phyloP scores from a whole-genome alignment of 2,329 filamentous ascomycete species.

The Metarhizium humberi region DNA sequence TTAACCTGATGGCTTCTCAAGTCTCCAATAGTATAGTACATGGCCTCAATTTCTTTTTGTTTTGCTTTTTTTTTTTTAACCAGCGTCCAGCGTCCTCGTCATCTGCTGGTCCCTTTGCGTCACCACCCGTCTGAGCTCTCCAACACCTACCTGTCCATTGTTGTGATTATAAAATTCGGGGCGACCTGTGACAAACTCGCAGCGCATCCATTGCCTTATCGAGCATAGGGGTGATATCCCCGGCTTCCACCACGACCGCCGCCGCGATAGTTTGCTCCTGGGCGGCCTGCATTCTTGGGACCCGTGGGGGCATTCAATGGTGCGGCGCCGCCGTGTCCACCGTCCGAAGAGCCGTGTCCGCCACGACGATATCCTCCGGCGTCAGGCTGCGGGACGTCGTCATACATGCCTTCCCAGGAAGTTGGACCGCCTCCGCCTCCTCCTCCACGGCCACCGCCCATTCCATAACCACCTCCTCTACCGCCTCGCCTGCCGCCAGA shows the following conservation, averaged over 20 bases:
- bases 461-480: constrained; percentile 15
- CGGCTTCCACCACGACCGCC: constrained; percentile 68
- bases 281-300: constrained; percentile 87
- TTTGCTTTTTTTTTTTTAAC: background rate
- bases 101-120: background rate
- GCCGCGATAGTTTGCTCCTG: constrained; percentile 87
- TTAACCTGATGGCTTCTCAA: background rate
- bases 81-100: background rate
- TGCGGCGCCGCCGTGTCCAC: constrained; percentile 30
- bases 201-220: constrained; percentile 13
- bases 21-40: background rate
- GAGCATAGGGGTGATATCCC: constrained; percentile 70
- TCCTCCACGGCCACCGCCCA: constrained; percentile 20
- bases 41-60: background rate
- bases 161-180: no score
- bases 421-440: constrained; percentile 57
- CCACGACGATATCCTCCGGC: constrained; percentile 33
- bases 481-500: constrained; percentile 11
- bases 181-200: background rate
- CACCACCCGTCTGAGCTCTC: background rate
- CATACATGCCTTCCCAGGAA: constrained; percentile 97
- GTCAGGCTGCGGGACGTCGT: constrained; percentile 81
- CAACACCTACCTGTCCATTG: no score
- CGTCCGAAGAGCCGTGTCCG: constrained; percentile 30
- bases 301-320: constrained; percentile 71